Conservation (phyloP, 768 basidiomycete species). For the Xerocomus potaroensis region DNA sequence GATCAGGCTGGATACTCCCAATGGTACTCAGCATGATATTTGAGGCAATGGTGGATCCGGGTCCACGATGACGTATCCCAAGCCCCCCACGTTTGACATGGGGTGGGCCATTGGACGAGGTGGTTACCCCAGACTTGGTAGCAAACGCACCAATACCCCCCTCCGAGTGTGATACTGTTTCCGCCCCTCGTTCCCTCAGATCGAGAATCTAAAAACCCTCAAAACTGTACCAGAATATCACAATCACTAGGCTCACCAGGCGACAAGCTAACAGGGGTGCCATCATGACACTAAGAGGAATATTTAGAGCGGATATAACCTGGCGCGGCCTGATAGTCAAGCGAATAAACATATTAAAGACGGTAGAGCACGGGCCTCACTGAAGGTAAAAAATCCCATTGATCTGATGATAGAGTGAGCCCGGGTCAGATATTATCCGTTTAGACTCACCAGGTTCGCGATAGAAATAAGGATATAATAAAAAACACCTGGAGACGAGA, state of each 20-base stretch:
- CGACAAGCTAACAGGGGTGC: conserved; percentile 77
- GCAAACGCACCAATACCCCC: conserved; percentile 66
- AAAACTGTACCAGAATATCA: conserved; percentile 1
- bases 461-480: conserved; percentile 86
- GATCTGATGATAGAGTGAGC: conserved; percentile 36
- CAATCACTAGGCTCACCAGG: conserved; percentile 42
- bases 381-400: conserved; percentile 87
- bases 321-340: conserved; percentile 58
- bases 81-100: conserved; percentile 29
- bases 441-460: conserved; percentile 57
- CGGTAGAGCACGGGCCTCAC: conserved; percentile 36
- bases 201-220: conserved; percentile 63
- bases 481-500: conserved; percentile 51
- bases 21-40: conserved; percentile 62
- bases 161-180: conserved; percentile 71
- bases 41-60: conserved; percentile 52
- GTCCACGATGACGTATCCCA: conserved; percentile 48
- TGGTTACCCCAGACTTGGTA: conserved; percentile 48
- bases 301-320: conserved; percentile 79
- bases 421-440: not conserved
- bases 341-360: conserved; percentile 6
- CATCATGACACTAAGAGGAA: conserved; percentile 82
- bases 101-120: conserved; percentile 21
- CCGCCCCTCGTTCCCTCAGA: conserved; percentile 75
- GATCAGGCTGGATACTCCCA: conserved; percentile 53